These are phyloP conservation scores for Aspergillus sp. DNA, from an alignment of 2,329 filamentous ascomycete genomes.

Conservation along the genomic window DNA sequence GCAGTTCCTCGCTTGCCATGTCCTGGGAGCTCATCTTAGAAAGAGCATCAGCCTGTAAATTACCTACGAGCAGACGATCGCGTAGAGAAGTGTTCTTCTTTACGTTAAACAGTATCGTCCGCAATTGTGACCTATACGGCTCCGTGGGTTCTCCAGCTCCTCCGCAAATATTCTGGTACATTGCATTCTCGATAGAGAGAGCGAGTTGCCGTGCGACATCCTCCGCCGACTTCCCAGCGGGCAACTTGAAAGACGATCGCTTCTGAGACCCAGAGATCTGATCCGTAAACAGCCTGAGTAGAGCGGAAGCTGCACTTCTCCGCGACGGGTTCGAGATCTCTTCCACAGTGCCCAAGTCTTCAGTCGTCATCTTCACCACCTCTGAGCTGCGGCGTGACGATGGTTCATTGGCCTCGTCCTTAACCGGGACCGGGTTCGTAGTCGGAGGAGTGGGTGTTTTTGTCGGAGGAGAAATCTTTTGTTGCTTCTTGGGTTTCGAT, in stretches of 20 bases:
- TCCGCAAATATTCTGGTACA: slow-evolving; percentile 54
- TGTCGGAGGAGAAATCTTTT: slow-evolving; percentile 34
- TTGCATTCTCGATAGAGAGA: slow-evolving; percentile 74
- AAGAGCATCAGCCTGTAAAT: slow-evolving; percentile 70
- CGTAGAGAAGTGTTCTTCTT: slow-evolving; percentile 83
- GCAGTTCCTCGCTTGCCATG: slow-evolving; percentile 87
- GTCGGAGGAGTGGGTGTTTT: slow-evolving; percentile 21
- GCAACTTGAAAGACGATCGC: slow-evolving; percentile 61
- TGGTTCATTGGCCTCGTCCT: slow-evolving; percentile 31
- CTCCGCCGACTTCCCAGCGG: slow-evolving; percentile 63
- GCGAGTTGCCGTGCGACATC: slow-evolving; percentile 68
- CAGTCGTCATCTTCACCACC: slow-evolving; percentile 30
- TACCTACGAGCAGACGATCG: slow-evolving; percentile 70
- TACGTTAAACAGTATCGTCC: slow-evolving; percentile 78
- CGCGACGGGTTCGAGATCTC: slow-evolving; percentile 63
- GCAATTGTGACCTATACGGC: slow-evolving; percentile 64
- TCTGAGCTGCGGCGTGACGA: slow-evolving; percentile 30
- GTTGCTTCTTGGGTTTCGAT: slow-evolving; percentile 45
- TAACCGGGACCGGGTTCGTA: slow-evolving; percentile 29
- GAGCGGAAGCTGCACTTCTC: slow-evolving; percentile 66
- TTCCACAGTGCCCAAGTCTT: slow-evolving; percentile 38
- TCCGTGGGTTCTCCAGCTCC: slow-evolving; percentile 53
- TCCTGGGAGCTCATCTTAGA: slow-evolving; percentile 88
- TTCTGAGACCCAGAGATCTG: slow-evolving; percentile 68
- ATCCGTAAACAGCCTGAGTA: slow-evolving; percentile 68